phyloP scores from a whole-genome alignment of 1,284 basidiomycete species.

The Leccinum subatratum region DNA sequence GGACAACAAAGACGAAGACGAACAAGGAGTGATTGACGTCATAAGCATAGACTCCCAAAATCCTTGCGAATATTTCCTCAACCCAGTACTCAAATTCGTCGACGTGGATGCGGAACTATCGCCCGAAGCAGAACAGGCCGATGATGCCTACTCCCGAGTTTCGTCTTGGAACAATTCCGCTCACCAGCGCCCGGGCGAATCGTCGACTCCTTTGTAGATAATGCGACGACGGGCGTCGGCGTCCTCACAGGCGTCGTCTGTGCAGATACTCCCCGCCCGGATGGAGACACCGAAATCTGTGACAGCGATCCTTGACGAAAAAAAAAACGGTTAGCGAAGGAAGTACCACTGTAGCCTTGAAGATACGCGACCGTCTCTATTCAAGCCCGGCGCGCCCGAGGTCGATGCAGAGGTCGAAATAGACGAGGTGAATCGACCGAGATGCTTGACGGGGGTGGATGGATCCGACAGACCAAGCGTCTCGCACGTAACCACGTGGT shows the following conservation, averaged over 20 bases:
- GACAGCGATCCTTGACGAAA: slow-evolving; percentile 19
- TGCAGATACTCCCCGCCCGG: slow-evolving; percentile 10
- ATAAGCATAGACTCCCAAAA: slow-evolving; percentile 28
- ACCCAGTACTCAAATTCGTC: slow-evolving; percentile 13
- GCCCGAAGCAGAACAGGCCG: not conserved
- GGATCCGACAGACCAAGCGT: not conserved
- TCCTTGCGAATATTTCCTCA: slow-evolving; percentile 27
- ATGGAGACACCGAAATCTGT: not conserved
- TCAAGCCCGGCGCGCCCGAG: too few relatives aligned
- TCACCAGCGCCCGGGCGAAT: not conserved
- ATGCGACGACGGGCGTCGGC: slow-evolving; percentile 9
- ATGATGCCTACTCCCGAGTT: not conserved
- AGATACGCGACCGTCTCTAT: too few relatives aligned
- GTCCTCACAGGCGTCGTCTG: slow-evolving; percentile 14
- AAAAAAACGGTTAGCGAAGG: slow-evolving; percentile 25
- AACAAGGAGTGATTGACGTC: slow-evolving; percentile 20
- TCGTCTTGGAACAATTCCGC: too few relatives aligned
- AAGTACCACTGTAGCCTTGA: slow-evolving; percentile 13
- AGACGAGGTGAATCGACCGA: too few relatives aligned
- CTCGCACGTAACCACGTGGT: slow-evolving; percentile 4
- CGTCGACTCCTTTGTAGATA: slow-evolving; percentile 3
- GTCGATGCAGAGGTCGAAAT: too few relatives aligned
- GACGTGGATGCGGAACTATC: slow-evolving; percentile 13
- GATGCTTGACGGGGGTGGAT: too few relatives aligned
- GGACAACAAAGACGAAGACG: slow-evolving; percentile 21